Base-by-base conservation (phyloP, 2,329 filamentous ascomycete species). In the Diplocarpon rosae region DNA sequence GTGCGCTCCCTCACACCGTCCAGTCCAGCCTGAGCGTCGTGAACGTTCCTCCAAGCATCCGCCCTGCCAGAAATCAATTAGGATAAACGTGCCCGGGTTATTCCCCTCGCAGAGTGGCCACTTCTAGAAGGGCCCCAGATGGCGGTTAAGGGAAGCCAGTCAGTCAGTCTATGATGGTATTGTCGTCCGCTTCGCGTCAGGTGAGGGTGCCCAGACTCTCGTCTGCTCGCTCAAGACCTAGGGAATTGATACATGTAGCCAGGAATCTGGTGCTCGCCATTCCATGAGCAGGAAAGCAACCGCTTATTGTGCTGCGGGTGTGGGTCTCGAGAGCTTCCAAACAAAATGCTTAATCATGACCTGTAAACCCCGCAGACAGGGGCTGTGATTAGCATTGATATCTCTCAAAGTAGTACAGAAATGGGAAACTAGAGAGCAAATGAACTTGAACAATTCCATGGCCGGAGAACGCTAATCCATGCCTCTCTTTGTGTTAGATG, bases 331-430 rank as follows among this genome's bases (percentile, higher is more conserved):
- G 20, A 41, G 44, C 46, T 34, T 49, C 27, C 30, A 45, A 50
- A 39, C 45, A 50, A 47, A 16, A 49, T 31, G 37, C 48, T 42
- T 52, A 42, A 57, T 58, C 56, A 58, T 48, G 56, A 57, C 56
- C 56, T 58, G 53, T 47, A 48, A 27, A 42, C 45, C 53, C 51
- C 51, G 45, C 50, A 42, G 34, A 31, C 41, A 28, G 47, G 49
- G 53, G 47, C 41, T n/a, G 45, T 51, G 15, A 55, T 58, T 44
- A 58, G 56, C 52, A 55, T 41, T 48, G 42, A 32, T 39, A 37
- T 37, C 12, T 43, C 39, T 42, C 43, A 42, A 44, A 41, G 43
- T 15, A 12, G 5, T 43, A 47, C 35, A 37, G 41, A 32, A 45
- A 45, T 29, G 28, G 43, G 31, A 13, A 37, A 37, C n/a, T 27